Base-by-base conservation (phyloP, 495 filamentous ascomycete species). In the Aspergillus ostianus region DNA sequence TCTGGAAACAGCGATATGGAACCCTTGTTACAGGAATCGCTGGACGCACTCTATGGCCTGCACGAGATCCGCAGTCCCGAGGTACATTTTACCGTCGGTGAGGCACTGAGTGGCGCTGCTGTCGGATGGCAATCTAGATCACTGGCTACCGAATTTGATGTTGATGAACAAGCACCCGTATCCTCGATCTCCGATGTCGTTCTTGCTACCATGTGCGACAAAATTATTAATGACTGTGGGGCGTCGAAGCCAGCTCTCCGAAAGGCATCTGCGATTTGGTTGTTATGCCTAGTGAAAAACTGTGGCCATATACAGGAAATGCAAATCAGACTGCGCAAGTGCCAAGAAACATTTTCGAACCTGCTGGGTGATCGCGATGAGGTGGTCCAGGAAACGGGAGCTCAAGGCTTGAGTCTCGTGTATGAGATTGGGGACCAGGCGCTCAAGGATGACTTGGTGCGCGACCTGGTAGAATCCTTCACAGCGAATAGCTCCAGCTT, bases 351-450 rank as follows among this genome's bases (percentile, higher is more conserved):
- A 4, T 98, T 98, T 72, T 89, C 92, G 75, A 79, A 86, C 17
- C 85, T 96, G n/a, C 82, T 98, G 32, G 84, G 86, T 13, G 92
- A 95, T 67, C 81, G 93, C 19, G 94, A 98, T 60, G 90, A 96
- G 67, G 82, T 97, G 48, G 91, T 97, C 7, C 94, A 97, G 70
- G 94, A 98, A 70, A 92, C 93, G 2, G 94, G 95, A 2, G 93
- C 92, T 15, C 83, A 94, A 61, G 94, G 94, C 15, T 82, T 98
- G 27, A 85, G 90, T 15, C 78, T 97, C 51, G 90, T 97, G 5
- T 97, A 97, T 72, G 91, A 96, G 67, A 92, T 90, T 64, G 94
- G 94, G 0, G 90, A 94, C 62, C 81, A 86, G 55, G 80, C 81
- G 8, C 79, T 97, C 1, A 92, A 89, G 70, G 86, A 90, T 58